phyloP scores from a whole-genome alignment of 179 eudicot genomes.

The Camellia oleifera region DNA sequence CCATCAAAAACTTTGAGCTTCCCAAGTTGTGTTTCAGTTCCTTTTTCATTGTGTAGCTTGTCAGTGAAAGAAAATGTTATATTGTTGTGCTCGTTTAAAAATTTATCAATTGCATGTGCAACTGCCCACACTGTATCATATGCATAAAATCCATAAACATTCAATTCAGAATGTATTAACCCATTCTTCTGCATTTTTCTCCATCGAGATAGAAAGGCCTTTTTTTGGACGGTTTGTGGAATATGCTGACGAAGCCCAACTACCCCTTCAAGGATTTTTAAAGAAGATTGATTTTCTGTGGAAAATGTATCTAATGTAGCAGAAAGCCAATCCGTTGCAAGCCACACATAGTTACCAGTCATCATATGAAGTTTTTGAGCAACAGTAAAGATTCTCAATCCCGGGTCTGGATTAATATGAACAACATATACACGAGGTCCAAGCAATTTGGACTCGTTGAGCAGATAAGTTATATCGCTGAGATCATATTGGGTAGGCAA shows the following conservation, averaged over 20 bases:
- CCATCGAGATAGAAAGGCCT: slow-evolving; percentile 24
- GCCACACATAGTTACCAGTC: slow-evolving; percentile 34
- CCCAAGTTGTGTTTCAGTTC: not conserved
- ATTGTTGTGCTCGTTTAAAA: slow-evolving; percentile 11
- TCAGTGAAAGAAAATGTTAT: slow-evolving; percentile 18
- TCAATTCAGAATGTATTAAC: slow-evolving; percentile 12
- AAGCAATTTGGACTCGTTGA: slow-evolving; percentile 17
- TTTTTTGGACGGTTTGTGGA: slow-evolving; percentile 12
- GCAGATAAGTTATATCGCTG: slow-evolving; percentile 19
- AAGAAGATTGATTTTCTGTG: slow-evolving; percentile 5
- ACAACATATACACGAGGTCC: slow-evolving; percentile 37
- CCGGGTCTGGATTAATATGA: slow-evolving; percentile 30
- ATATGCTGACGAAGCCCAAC: slow-evolving; percentile 26
- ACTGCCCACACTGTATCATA: slow-evolving; percentile 34
- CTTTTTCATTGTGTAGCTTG: not conserved
- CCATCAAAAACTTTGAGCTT: slow-evolving; percentile 31
- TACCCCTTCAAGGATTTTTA: slow-evolving; percentile 25
- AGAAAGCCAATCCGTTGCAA: slow-evolving; percentile 42
- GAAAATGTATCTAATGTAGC: slow-evolving; percentile 29
- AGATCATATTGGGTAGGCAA: slow-evolving; percentile 18
- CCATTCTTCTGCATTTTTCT: slow-evolving; percentile 17
- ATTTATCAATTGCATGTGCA: slow-evolving; percentile 23
- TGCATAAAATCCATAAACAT: slow-evolving; percentile 28
- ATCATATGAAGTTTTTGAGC: slow-evolving; percentile 33
- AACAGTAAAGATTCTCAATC: slow-evolving; percentile 18